Percentiles rank a stretch among this genome's conserved stretches.
Evolutionary conservation across 2,329 filamentous ascomycete species (phyloP).

Genomic region (Xylariaceae sp.): DNA sequence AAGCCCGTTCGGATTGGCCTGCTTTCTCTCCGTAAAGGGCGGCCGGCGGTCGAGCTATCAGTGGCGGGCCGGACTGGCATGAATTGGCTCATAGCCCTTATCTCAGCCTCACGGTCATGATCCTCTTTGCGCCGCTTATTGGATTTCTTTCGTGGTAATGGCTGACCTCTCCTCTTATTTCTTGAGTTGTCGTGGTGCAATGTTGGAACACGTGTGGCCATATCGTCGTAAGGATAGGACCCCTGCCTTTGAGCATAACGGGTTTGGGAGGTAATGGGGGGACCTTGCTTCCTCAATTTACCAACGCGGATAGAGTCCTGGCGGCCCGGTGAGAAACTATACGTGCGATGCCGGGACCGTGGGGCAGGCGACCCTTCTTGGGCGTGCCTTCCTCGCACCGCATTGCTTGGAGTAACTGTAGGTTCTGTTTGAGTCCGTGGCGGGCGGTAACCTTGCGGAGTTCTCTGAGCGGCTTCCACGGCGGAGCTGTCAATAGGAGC

Average conservation of each 20-base stretch:
- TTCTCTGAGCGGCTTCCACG: conserved; percentile 16
- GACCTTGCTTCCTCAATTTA: conserved; percentile 26
- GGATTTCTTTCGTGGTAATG: conserved; percentile 64
- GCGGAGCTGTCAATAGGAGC: conserved; percentile 19
- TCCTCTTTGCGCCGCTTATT: conserved; percentile 76
- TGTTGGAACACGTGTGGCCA: conserved; percentile 43
- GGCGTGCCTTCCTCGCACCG: conserved; percentile 21
- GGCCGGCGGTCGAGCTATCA: conserved; percentile 56
- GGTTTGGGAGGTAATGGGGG: conserved; percentile 20
- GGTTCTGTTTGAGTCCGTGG: conserved; percentile 27
- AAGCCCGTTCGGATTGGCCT: conserved; percentile 59
- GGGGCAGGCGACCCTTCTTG: conserved; percentile 46
- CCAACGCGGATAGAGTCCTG: conserved; percentile 49
- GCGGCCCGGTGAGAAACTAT: conserved; percentile 61
- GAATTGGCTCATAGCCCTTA: conserved; percentile 74
- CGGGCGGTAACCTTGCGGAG: conserved; percentile 17
- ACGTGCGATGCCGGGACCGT: conserved; percentile 47
- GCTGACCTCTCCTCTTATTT: conserved; percentile 57
- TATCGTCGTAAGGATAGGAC: conserved; percentile 17
- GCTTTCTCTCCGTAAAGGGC: conserved; percentile 59
- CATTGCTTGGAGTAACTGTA: conserved; percentile 23
- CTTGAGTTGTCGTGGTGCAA: conserved; percentile 49
- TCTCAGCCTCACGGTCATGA: conserved; percentile 77
- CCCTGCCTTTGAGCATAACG: conserved; percentile 11
- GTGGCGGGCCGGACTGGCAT: conserved; percentile 62